A percentile compares a stretch with the other conserved stretches of the same genome.
phyloP scores from a whole-genome alignment of 805 yeast genomes.

The Barnettozyma wickerhamii region DNA sequence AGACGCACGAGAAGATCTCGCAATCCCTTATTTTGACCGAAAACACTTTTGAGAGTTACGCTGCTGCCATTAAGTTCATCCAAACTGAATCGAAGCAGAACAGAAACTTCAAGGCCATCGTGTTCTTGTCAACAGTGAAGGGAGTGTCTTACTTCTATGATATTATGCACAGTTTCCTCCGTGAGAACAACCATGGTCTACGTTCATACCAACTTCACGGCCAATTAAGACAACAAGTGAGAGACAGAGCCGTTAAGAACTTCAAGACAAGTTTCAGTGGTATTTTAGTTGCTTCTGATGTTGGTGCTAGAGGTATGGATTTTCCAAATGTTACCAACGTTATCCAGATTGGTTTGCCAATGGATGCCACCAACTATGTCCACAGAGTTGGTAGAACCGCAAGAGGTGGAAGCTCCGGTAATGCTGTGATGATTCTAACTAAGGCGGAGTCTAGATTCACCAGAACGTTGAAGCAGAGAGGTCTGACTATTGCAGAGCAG shows the following conservation, averaged over 20 bases:
- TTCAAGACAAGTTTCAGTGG: slow-evolving; percentile 49
- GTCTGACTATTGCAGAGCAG: slow-evolving; percentile 48
- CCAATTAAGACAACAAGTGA: slow-evolving; percentile 59
- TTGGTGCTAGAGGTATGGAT: slow-evolving; percentile 96
- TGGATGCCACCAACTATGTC: slow-evolving; percentile 71
- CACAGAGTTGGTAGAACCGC: slow-evolving; percentile 97
- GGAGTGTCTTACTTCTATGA: slow-evolving; percentile 49
- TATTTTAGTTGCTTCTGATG: slow-evolving; percentile 80
- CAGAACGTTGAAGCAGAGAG: slow-evolving; percentile 44
- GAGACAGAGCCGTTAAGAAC: slow-evolving; percentile 54
- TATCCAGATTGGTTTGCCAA: slow-evolving; percentile 75
- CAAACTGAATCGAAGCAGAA: slow-evolving; percentile 32
- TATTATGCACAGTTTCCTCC: slow-evolving; percentile 17
- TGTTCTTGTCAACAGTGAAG: slow-evolving; percentile 76
- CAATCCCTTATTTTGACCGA: slow-evolving; percentile 59
- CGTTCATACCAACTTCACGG: slow-evolving; percentile 59
- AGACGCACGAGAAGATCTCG: slow-evolving; percentile 69
- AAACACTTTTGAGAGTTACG: slow-evolving; percentile 52
- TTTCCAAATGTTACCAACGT: slow-evolving; percentile 86
- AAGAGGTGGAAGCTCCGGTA: slow-evolving; percentile 80
- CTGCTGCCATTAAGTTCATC: slow-evolving; percentile 52
- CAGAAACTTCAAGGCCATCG: slow-evolving; percentile 65
- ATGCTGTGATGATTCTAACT: slow-evolving; percentile 57
- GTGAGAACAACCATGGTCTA: slow-evolving; percentile 21
- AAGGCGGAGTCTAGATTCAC: slow-evolving; percentile 55